Evolutionary conservation across 768 basidiomycete genomes (phyloP), one percentile per base, ranked within the genome.

Genomic region (Rubroboletus satanas): DNA sequence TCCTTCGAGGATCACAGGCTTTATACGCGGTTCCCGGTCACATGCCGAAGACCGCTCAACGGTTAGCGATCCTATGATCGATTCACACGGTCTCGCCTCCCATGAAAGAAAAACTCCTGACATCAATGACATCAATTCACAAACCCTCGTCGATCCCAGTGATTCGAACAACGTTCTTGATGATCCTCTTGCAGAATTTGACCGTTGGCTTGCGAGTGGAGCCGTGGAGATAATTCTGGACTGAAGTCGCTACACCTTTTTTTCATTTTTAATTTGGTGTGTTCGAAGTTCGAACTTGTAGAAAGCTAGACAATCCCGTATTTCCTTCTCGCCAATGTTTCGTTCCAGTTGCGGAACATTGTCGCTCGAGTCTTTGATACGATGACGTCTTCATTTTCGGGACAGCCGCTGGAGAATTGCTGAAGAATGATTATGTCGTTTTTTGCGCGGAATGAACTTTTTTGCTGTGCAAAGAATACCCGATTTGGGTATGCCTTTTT

Each of bases 161-260:
- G 45, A 51, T n/a, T 29, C 7, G 17, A 44, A 52, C 7, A 65
- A 62, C 21, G 60, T 64, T 12, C 42, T 45, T 32, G 63, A 65
- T n/a, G 80, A 86, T 46, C 78, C 83, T 47, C 76, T 87, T 46
- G 84, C 80, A 5, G 85, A 85, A 58, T 75, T 90, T 29, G 83
- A 88, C 55, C 80, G 76, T 43, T 90, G 85, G 85, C 67, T 90
- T 60, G 74, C 79, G 31, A 87, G 87, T 62, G 85, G 79, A 29
- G 77, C 81, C 4, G 81, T 88, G 1, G 77, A 81, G 41, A 81
- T 87, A 51, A 52, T 80, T 33, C 37, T 61, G 7, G 60, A 71
- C 43, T 70, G 49, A 64, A 12, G 38, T 23, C 1, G 18, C 29
- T 36, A 11, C 21, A 17, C 21, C 18, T 7, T 11, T 37, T 26